A percentile compares a stretch with the other conserved stretches of the same genome.
These are phyloP conservation scores for Akanthomyces dipterigenus DNA, from an alignment of 2,329 filamentous ascomycete species.

Conservation along the genomic window DNA sequence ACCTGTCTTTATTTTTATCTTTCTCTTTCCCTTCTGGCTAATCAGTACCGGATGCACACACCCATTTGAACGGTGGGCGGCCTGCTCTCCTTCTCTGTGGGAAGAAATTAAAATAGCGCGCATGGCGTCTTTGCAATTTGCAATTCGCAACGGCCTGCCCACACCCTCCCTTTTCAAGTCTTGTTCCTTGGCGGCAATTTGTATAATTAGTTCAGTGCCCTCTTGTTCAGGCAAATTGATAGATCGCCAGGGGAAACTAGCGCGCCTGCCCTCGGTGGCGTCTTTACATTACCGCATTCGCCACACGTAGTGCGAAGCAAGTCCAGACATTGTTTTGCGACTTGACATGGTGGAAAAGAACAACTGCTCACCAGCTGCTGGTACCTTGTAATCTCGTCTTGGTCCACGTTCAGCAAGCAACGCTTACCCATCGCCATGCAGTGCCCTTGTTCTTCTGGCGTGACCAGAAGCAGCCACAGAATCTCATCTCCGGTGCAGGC, in stretches of 20 bases:
- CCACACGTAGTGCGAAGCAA: background rate
- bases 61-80: background rate
- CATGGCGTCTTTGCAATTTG: conserved; percentile 1
- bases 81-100: background rate
- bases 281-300: background rate
- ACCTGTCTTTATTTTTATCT: background rate
- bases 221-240: background rate
- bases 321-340: background rate
- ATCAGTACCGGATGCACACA: background rate
- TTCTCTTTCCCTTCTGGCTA: background rate
- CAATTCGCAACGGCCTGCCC: background rate
- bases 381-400: background rate
- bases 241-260: background rate
- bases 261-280: background rate
- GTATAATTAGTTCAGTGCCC: background rate
- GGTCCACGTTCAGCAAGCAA: background rate
- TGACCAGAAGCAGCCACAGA: background rate
- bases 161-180: no score
- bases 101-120: background rate
- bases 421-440: background rate
- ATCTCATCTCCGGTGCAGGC: conserved; percentile 3
- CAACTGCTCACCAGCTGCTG: background rate
- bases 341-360: background rate
- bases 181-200: background rate
- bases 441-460: background rate